A percentile compares a stretch with the other conserved stretches of the same genome.
phyloP scores from a whole-genome alignment of 495 filamentous ascomycete genomes.

The Parathielavia hyrcaniae region DNA sequence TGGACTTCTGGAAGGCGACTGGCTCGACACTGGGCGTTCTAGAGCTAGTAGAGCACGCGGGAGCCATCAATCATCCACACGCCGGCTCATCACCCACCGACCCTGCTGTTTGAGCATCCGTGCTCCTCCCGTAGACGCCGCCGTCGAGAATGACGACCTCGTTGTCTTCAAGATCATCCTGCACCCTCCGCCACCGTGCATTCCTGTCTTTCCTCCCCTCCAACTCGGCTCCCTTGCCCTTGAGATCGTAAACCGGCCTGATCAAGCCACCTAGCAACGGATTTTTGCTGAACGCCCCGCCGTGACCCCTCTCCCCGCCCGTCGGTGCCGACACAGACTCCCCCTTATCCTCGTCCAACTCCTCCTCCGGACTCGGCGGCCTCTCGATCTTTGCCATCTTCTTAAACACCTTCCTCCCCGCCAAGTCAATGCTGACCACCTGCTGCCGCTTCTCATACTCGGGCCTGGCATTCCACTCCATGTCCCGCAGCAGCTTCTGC shows the following conservation, averaged over 20 bases:
- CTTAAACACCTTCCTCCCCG: conserved; percentile 66
- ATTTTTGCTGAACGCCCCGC: conserved; percentile 70
- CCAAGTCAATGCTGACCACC: conserved; percentile 79
- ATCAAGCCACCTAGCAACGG: conserved; percentile 75
- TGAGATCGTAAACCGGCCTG: conserved; percentile 66
- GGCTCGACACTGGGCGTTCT: neutral
- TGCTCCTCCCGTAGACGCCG: conserved; percentile 53
- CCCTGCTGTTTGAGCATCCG: conserved; percentile 17
- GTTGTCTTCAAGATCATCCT: conserved; percentile 86
- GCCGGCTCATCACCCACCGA: conserved; percentile 35
- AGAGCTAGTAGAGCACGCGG: neutral
- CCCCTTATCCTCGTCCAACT: conserved; percentile 35
- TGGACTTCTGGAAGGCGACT: too few relatives aligned
- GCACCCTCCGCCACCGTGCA: conserved; percentile 76
- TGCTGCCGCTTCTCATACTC: conserved; percentile 90
- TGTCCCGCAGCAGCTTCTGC: conserved; percentile 77
- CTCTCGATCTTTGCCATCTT: conserved; percentile 60
- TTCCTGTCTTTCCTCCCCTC: conserved; percentile 39
- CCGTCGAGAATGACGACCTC: conserved; percentile 90
- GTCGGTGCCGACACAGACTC: conserved; percentile 19
- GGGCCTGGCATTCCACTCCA: conserved; percentile 83
- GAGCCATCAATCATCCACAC: conserved; percentile 31
- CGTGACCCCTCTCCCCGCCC: conserved; percentile 25
- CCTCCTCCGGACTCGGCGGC: conserved; percentile 44
- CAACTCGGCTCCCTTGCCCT: conserved; percentile 40